Conservation (phyloP, 208 protist species). For the Trypanosoma theileri region DNA sequence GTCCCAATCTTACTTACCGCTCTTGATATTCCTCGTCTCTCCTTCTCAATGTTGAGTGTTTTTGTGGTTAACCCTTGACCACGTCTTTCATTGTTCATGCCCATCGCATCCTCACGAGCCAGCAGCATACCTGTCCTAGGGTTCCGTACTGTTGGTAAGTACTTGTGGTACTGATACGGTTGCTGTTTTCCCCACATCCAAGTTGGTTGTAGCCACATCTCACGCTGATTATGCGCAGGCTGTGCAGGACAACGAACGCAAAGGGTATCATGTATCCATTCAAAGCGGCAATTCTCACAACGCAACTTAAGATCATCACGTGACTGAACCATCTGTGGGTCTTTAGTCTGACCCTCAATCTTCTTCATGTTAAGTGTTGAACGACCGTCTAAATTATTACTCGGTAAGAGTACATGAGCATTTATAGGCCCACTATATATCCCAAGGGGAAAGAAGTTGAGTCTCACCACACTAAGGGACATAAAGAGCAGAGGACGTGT, state of each 20-base stretch:
- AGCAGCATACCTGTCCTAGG: slow-evolving; percentile 72
- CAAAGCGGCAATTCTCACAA: slow-evolving; percentile 76
- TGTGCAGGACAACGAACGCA: slow-evolving; percentile 72
- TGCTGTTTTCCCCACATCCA: slow-evolving; percentile 89
- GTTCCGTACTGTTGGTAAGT: slow-evolving; percentile 73
- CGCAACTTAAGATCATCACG: slow-evolving; percentile 73
- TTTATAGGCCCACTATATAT: slow-evolving; percentile 67
- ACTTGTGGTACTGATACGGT: slow-evolving; percentile 84
- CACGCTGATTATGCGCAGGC: slow-evolving; percentile 73
- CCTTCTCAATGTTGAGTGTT: slow-evolving; percentile 57
- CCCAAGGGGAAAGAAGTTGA: slow-evolving; percentile 80
- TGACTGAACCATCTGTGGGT: slow-evolving; percentile 48
- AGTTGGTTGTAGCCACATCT: slow-evolving; percentile 84
- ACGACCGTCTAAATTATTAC: slow-evolving; percentile 69
- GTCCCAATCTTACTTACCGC: slow-evolving; percentile 64
- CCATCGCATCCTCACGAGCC: slow-evolving; percentile 73
- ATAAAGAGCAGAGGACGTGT: slow-evolving; percentile 22
- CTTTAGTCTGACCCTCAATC: slow-evolving; percentile 54
- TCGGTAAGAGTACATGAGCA: slow-evolving; percentile 47
- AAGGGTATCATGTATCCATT: slow-evolving; percentile 82
- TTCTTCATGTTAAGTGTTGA: slow-evolving; percentile 63
- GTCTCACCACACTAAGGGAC: slow-evolving; percentile 16
- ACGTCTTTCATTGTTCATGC: slow-evolving; percentile 87
- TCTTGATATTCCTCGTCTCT: slow-evolving; percentile 70
- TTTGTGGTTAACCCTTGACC: slow-evolving; percentile 73